A percentile compares a stretch with the other conserved stretches of the same genome.
These are phyloP conservation scores for Kalmusia sp. DNA, from an alignment of 2,329 filamentous ascomycete genomes.

Conservation along the genomic window DNA sequence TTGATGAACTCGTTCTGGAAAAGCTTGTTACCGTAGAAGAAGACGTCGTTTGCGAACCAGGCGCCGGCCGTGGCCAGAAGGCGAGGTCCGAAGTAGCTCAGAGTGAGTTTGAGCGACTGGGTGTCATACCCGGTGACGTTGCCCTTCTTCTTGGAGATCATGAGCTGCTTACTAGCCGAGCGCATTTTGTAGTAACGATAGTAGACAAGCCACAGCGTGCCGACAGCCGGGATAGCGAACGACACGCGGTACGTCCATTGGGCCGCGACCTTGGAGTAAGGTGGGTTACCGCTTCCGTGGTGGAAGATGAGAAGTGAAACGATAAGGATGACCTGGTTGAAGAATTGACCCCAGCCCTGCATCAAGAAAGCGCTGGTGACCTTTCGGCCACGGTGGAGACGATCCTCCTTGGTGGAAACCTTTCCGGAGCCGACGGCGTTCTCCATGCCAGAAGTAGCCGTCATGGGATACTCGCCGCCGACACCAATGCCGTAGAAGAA, in stretches of 20 bases:
- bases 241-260: slow-evolving; percentile 94
- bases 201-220: slow-evolving; percentile 94
- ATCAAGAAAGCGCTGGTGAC: slow-evolving; percentile 96
- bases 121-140: slow-evolving; percentile 92
- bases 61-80: slow-evolving; percentile 84
- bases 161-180: slow-evolving; percentile 81
- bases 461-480: slow-evolving; percentile 95
- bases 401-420: slow-evolving; percentile 88
- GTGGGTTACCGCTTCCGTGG: slow-evolving; percentile 74
- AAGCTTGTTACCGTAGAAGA: slow-evolving; percentile 99
- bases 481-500: slow-evolving; percentile 83
- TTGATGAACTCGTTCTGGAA: slow-evolving; percentile 92
- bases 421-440: slow-evolving; percentile 85
- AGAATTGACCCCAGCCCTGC: slow-evolving; percentile 97
- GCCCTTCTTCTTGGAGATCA: slow-evolving; percentile 81
- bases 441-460: slow-evolving; percentile 93
- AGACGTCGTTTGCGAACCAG: slow-evolving; percentile 97
- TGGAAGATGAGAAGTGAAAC: slow-evolving; percentile 88
- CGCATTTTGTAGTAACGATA: slow-evolving; percentile 96
- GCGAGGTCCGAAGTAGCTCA: slow-evolving; percentile 84
- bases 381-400: slow-evolving; percentile 93
- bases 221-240: slow-evolving; percentile 88
- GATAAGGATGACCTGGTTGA: slow-evolving; percentile 92
- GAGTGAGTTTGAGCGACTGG: slow-evolving; percentile 78
- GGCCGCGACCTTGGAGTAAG: slow-evolving; percentile 77